Conservation (phyloP, 306 rosid species). For the Begonia loranthoides region DNA sequence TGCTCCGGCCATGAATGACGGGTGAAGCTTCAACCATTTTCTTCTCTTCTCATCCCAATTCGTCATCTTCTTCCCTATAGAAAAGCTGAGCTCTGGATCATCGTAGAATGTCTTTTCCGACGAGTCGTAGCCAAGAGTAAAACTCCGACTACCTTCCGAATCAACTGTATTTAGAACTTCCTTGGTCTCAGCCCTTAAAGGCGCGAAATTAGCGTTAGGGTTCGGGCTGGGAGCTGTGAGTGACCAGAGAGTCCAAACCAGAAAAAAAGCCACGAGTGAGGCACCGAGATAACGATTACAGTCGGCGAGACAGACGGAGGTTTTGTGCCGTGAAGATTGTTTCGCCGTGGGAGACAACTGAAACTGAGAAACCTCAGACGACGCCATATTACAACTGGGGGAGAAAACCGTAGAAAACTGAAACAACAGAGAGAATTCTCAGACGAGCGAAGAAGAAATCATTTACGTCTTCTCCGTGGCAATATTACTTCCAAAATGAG, state of each 20-base stretch:
- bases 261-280: background rate
- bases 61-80: constrained; percentile 30
- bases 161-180: no score
- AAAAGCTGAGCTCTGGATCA: constrained; percentile 44
- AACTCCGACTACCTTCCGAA: background rate
- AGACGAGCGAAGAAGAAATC: no score
- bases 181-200: background rate
- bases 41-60: constrained; percentile 64
- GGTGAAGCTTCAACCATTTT: constrained; percentile 50
- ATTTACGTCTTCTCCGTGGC: no score
- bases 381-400: background rate
- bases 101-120: constrained; percentile 47
- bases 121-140: constrained; percentile 24
- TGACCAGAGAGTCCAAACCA: background rate
- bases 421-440: constrained; percentile 55
- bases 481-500: no score
- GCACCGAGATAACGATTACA: background rate
- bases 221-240: background rate
- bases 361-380: background rate
- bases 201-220: background rate
- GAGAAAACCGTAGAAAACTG: background rate
- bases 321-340: background rate
- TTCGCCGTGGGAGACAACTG: background rate
- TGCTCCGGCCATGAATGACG: constrained; percentile 28
- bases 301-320: background rate